Evolutionary conservation across 1,284 basidiomycete species (phyloP).

Genomic region (Tremellales sp.): DNA sequence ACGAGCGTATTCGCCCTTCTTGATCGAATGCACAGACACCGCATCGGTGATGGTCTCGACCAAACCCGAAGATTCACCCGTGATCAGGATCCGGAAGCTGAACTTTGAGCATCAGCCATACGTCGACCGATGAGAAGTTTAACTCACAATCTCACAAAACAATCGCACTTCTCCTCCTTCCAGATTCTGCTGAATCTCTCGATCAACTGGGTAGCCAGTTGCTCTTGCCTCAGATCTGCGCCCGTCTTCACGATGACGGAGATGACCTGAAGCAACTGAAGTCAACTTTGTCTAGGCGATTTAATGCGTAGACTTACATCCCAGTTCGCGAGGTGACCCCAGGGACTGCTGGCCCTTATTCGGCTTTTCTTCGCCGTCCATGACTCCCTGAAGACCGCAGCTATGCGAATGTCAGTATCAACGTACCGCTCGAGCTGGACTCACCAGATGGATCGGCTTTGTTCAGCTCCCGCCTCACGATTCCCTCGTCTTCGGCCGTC

Average conservation of each 20-base stretch:
- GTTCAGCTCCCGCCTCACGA: conserved; percentile 88
- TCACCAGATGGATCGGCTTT: conserved; percentile 91
- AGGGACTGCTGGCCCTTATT: conserved; percentile 87
- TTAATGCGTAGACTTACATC: conserved; percentile 45
- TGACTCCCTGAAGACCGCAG: conserved; percentile 88
- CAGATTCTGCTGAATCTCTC: conserved; percentile 90
- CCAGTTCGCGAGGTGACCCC: conserved; percentile 82
- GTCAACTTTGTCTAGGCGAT: conserved; percentile 48
- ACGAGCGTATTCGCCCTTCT: conserved; percentile 94
- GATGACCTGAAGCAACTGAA: conserved; percentile 67
- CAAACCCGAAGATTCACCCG: conserved; percentile 85
- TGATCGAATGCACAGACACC: conserved; percentile 97
- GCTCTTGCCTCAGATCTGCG: conserved; percentile 93
- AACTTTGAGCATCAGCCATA: conserved; percentile 1
- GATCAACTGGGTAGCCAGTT: conserved; percentile 93
- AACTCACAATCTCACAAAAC: conserved; percentile 87
- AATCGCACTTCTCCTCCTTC: conserved; percentile 84
- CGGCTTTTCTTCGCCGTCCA: conserved; percentile 94
- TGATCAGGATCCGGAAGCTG: conserved; percentile 82
- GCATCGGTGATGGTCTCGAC: conserved; percentile 96
- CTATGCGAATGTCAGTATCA: conserved; percentile 21
- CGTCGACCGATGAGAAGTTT: not conserved
- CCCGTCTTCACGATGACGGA: conserved; percentile 99
- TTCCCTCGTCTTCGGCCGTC: conserved; percentile 80
- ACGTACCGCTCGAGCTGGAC: conserved; percentile 6